Conservation (phyloP, 306 rosid species). For the Psophocarpus tetragonolobus region DNA sequence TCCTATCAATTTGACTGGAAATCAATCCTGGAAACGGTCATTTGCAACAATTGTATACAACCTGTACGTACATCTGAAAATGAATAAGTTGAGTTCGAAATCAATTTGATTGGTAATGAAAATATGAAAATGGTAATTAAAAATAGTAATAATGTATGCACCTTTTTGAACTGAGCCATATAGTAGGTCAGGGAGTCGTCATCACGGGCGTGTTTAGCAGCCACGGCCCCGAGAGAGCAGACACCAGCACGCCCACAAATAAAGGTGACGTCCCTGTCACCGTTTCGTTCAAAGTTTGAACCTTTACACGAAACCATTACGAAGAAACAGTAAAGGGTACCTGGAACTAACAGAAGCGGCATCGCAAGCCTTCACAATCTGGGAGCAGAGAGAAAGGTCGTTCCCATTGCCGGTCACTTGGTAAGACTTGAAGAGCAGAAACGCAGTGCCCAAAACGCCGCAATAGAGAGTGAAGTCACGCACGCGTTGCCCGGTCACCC, state of each 20-base stretch:
- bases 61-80: too few species aligned
- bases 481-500: slow-evolving; percentile 45
- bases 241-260: slow-evolving; percentile 81
- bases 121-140: background rate
- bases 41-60: background rate
- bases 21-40: too few species aligned
- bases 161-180: slow-evolving; percentile 63
- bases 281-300: slow-evolving; percentile 27
- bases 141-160: slow-evolving; percentile 7
- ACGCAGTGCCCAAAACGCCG: slow-evolving; percentile 75
- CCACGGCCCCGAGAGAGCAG: slow-evolving; percentile 77
- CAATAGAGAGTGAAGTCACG: slow-evolving; percentile 63
- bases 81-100: too few species aligned
- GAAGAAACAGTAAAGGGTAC: slow-evolving; percentile 27
- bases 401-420: slow-evolving; percentile 44
- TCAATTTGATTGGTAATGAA: too few species aligned
- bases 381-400: slow-evolving; percentile 64
- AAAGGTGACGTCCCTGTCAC: slow-evolving; percentile 64
- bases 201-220: slow-evolving; percentile 57
- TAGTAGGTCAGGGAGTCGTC: slow-evolving; percentile 47
- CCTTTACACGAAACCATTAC: background rate
- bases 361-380: slow-evolving; percentile 69
- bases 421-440: slow-evolving; percentile 63
- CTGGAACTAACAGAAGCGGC: slow-evolving; percentile 57
- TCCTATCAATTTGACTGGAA: too few species aligned